These are phyloP conservation scores for Cyclotella choctawhatcheeana DNA, from an alignment of 108 stramenopile genomes.

Conservation along the genomic window DNA sequence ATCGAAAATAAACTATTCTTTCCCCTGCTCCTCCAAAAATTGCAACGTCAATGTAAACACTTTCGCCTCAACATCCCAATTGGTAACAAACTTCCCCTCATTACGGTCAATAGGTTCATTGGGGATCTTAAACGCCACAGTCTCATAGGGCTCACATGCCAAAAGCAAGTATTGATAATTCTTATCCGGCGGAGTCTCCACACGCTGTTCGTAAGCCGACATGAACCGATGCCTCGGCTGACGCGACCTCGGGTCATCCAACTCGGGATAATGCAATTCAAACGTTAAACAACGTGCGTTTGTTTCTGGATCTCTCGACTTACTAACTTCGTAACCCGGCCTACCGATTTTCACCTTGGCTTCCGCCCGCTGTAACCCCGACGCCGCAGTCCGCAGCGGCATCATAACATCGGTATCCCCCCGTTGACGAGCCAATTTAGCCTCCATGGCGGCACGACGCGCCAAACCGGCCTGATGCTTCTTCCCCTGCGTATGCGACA, in stretches of 20 bases:
- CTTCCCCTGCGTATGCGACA: constrained; percentile 99
- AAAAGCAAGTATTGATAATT: constrained; percentile 96
- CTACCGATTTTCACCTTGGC: constrained; percentile 92
- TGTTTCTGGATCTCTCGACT: constrained; percentile 78
- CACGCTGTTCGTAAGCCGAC: constrained; percentile 98
- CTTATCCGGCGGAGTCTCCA: constrained; percentile 95
- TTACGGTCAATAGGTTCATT: constrained; percentile 93
- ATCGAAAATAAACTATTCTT: too few species aligned
- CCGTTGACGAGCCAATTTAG: constrained; percentile 64
- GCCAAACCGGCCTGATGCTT: constrained; percentile 97
- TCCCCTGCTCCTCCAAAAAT: constrained; percentile 57
- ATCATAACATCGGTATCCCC: constrained; percentile 59
- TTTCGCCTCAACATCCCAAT: constrained; percentile 93
- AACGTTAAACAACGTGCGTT: constrained; percentile 94
- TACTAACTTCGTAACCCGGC: constrained; percentile 98
- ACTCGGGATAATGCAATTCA: constrained; percentile 96
- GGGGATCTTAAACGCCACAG: constrained; percentile 99
- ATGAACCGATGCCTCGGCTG: constrained; percentile 99
- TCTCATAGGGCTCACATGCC: constrained; percentile 99
- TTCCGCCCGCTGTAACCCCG: constrained; percentile 1
- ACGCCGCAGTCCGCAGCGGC: constrained; percentile 17
- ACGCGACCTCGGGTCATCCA: constrained; percentile 75
- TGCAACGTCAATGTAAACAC: constrained; percentile 92
- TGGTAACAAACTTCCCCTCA: constrained; percentile 92
- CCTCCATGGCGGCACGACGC: constrained; percentile 87